Evolutionary conservation across 1,139 yeast genomes (phyloP), one percentile per base, ranked within the genome.

Genomic region (Yamadazyma friedrichii): DNA sequence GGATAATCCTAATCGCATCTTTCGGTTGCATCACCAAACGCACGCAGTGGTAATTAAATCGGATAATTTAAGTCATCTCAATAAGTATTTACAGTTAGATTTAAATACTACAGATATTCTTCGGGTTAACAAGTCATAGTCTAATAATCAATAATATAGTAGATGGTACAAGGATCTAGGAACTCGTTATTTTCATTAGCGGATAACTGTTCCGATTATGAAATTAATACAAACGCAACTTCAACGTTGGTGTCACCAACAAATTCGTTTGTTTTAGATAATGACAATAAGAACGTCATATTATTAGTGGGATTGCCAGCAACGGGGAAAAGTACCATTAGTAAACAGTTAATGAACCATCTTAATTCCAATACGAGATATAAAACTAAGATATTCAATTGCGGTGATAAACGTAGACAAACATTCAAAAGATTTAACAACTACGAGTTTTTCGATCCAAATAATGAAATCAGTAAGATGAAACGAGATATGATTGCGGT

Each of bases 271-370:
- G 26, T 32, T 25, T 15, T 36, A 2, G 33, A 39, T 11, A 37
- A 34, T 22, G 32, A 34, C 13, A 37, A 38, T 20, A 61, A 54
- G 42, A 58, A 67, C 15, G 45, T 50, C 3, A 46, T 50, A 2
- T 17, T 84, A 41, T 57, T 83, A 35, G 82, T 82, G 10, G 91
- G 89, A 0, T 64, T 84, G 36, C 89, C 91, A 0, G 89, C 89
- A 0, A 69, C 78, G 17, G 91, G 89, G 2, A 84, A 84, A 59
- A 80, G 86, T 16, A 79, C 88, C 9, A 64, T 82, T 13, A 74
- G 83, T 32, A 66, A 67, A 34, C 82, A 80, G 50, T 56, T 83
- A 36, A 66, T 70, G 24, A 56, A 65, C 9, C 71, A 59, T 46
- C 61, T 80, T 32, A 63, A 61, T 39, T 48, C 55, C 33, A 38